These are phyloP conservation scores for Umbilicus rupestris DNA, from an alignment of 164 flowering plant species.

Conservation along the genomic window DNA sequence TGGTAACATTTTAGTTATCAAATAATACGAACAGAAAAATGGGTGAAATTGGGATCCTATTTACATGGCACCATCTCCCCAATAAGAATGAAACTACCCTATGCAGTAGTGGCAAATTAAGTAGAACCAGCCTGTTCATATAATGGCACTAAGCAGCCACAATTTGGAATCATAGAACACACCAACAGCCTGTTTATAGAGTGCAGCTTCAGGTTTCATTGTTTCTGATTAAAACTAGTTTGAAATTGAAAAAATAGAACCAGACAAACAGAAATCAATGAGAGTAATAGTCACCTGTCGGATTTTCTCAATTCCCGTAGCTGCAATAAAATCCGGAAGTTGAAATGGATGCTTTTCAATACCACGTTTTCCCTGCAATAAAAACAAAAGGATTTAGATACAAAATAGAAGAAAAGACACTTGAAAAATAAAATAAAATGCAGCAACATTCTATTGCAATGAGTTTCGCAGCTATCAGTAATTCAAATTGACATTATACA, in stretches of 20 bases:
- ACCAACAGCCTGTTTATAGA: neutral
- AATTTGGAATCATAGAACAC: neutral
- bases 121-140: too few species aligned
- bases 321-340: constrained; percentile 98
- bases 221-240: neutral
- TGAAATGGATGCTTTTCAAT: constrained; percentile 98
- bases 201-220: neutral
- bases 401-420: constrained; percentile 4
- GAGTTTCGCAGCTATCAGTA: neutral
- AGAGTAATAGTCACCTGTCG: constrained; percentile 54
- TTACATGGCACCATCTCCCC: neutral
- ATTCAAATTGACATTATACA: neutral
- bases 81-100: neutral
- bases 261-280: neutral
- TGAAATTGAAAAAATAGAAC: neutral
- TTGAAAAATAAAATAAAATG: neutral
- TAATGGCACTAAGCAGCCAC: too few species aligned
- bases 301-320: constrained; percentile 95
- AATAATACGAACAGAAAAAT: neutral
- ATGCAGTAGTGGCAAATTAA: neutral
- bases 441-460: neutral
- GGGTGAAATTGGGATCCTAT: neutral
- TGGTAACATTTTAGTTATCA: neutral
- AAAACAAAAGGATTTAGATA: constrained; percentile 27
- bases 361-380: constrained; percentile 94